Evolutionary conservation across 2,329 filamentous ascomycete species (phyloP).

Genomic region (Penicillium olsonii): DNA sequence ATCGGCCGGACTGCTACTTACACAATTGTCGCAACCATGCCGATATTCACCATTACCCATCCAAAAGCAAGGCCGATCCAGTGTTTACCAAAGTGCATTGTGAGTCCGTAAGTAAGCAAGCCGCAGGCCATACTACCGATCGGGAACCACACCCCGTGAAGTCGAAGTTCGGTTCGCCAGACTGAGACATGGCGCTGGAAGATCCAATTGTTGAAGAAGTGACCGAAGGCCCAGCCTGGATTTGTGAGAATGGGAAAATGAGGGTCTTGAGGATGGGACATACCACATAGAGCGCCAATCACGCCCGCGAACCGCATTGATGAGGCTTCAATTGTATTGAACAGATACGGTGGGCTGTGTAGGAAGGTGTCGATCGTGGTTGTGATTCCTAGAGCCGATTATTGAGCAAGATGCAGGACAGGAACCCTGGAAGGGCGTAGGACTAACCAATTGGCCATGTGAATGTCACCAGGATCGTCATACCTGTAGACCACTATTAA

Average conservation of each 20-base stretch:
- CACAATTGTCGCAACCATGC: constrained; percentile 39
- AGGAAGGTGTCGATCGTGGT: constrained; percentile 38
- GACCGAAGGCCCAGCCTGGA: constrained; percentile 34
- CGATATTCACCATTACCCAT: constrained; percentile 40
- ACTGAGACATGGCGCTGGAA: constrained; percentile 22
- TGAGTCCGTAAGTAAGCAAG: constrained; percentile 37
- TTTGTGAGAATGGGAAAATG: neutral
- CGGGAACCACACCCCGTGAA: constrained; percentile 40
- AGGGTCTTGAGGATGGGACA: neutral
- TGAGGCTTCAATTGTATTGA: constrained; percentile 36
- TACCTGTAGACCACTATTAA: constrained; percentile 9
- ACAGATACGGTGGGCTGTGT: constrained; percentile 36
- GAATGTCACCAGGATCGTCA: constrained; percentile 39
- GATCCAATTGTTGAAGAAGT: constrained; percentile 40
- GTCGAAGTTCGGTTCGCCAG: constrained; percentile 36
- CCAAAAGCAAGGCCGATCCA: constrained; percentile 42
- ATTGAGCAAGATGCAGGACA: neutral
- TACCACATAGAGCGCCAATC: constrained; percentile 35
- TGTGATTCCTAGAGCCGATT: constrained; percentile 31
- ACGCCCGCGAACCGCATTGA: constrained; percentile 41
- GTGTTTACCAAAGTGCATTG: constrained; percentile 35
- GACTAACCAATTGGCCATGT: constrained; percentile 40
- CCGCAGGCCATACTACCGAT: constrained; percentile 33
- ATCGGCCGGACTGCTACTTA: constrained; percentile 14
- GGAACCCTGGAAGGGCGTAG: no score